Percentiles rank a stretch among this genome's conserved stretches.
Evolutionary conservation across 1,139 yeast genomes (phyloP).

Genomic region (Lodderomyces elongisporus): DNA sequence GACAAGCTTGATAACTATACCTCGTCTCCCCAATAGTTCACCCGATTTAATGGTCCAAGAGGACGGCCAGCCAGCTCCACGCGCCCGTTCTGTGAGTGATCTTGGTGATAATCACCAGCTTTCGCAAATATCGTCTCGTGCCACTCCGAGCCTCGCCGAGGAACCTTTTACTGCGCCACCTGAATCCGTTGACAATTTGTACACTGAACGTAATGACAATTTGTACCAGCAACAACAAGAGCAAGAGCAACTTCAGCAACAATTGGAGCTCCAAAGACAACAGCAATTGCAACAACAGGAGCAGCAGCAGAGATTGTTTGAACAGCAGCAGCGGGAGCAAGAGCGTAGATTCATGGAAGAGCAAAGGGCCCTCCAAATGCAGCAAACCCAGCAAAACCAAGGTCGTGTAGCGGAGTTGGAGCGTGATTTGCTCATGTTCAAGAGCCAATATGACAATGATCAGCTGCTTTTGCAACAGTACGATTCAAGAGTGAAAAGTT

Average conservation of each 20-base stretch:
- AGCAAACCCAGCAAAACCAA: conserved; percentile 74
- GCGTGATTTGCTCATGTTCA: conserved; percentile 69
- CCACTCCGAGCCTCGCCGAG: conserved; percentile 28
- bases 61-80: conserved; percentile 34
- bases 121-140: conserved; percentile 30
- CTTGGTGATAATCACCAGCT: conserved; percentile 15
- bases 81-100: conserved; percentile 20
- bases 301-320: conserved; percentile 59
- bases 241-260: conserved; percentile 65
- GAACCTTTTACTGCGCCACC: conserved; percentile 27
- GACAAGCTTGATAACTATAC: conserved; percentile 80
- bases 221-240: conserved; percentile 52
- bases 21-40: conserved; percentile 62
- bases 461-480: conserved; percentile 82
- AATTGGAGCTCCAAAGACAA: conserved; percentile 43
- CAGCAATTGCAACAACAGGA: conserved; percentile 44
- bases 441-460: conserved; percentile 83
- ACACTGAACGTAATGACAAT: conserved; percentile 47
- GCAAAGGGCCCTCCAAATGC: conserved; percentile 64
- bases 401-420: conserved; percentile 80
- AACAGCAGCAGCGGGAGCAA: conserved; percentile 73
- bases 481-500: conserved; percentile 76
- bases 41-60: conserved; percentile 63
- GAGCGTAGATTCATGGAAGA: conserved; percentile 37
- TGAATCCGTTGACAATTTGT: conserved; percentile 40